Evolutionary conservation across 257 asterid species (phyloP).

Genomic region (Paulownia fortunei): DNA sequence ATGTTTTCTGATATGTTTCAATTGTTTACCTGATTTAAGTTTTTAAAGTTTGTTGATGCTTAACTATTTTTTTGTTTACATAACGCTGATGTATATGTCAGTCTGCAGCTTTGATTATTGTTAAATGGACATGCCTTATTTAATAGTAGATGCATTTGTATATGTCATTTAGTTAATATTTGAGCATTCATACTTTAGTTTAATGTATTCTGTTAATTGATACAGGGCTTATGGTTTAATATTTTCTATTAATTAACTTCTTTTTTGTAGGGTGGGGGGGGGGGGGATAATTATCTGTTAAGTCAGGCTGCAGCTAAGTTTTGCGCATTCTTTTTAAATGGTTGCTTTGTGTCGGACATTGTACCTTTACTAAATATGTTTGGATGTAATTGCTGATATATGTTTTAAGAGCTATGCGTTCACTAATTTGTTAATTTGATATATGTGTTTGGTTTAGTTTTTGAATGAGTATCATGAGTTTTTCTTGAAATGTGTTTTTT

Average conservation of each 20-base stretch:
- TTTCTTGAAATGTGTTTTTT: not conserved
- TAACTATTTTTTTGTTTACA: not conserved
- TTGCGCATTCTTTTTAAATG: not conserved
- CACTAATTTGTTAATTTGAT: too few species aligned
- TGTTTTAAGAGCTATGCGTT: too few species aligned
- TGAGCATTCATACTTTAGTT: too few species aligned
- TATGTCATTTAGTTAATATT: not conserved
- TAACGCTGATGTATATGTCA: too few species aligned
- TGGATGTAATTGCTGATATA: too few species aligned
- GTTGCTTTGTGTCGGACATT: not conserved
- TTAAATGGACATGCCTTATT: not conserved
- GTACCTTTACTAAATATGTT: not conserved
- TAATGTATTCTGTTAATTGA: not conserved
- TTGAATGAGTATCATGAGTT: too few species aligned
- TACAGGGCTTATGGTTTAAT: not conserved
- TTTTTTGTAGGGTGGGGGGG: not conserved
- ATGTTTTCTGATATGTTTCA: not conserved
- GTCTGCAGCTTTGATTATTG: not conserved
- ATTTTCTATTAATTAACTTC: not conserved
- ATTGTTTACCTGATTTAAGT: not conserved
- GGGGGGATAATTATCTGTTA: not conserved
- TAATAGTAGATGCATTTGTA: not conserved
- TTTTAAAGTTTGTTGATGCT: not conserved
- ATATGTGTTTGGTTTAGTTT: too few species aligned
- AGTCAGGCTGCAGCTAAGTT: not conserved